Evolutionary conservation across 352 stramenopile species (phyloP).

Genomic region (Phytophthora aleatoria): DNA sequence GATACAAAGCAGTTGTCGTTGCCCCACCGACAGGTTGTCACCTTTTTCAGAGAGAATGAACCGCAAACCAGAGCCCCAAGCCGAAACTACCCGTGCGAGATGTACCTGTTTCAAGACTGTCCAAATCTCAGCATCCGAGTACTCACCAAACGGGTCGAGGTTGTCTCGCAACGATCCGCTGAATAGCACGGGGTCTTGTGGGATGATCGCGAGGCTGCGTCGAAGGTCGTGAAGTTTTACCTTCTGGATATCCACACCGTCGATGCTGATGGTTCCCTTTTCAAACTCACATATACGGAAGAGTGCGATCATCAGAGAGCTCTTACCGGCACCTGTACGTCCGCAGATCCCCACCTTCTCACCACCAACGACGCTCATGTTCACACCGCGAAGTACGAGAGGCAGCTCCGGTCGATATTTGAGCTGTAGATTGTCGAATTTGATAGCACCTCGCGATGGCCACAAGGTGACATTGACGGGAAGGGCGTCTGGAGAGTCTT

Average conservation of each 20-base stretch:
- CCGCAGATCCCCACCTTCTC: conserved; percentile 47
- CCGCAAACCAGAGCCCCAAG: conserved; percentile 58
- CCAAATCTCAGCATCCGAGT: conserved; percentile 61
- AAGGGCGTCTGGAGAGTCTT: conserved; percentile 10
- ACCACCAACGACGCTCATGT: conserved; percentile 26
- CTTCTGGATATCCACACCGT: conserved; percentile 71
- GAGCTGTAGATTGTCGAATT: conserved; percentile 37
- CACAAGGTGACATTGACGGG: conserved; percentile 20
- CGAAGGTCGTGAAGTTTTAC: conserved; percentile 32
- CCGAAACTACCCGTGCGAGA: conserved; percentile 24
- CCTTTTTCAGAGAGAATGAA: conserved; percentile 88
- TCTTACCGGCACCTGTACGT: conserved; percentile 49
- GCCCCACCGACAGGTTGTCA: conserved; percentile 94
- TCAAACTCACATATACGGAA: conserved; percentile 44
- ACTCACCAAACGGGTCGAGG: conserved; percentile 86
- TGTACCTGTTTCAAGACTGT: conserved; percentile 42
- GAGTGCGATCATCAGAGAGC: conserved; percentile 45
- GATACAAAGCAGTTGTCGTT: conserved; percentile 95
- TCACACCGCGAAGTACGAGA: conserved; percentile 44
- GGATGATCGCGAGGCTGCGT: conserved; percentile 38
- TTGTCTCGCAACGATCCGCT: conserved; percentile 87
- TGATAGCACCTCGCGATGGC: conserved; percentile 33
- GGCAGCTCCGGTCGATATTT: conserved; percentile 45
- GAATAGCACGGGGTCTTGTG: conserved; percentile 63
- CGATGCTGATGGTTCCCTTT: conserved; percentile 77